Evolutionary conservation across 495 filamentous ascomycete genomes (phyloP).

Genomic region (Schizothecium vesticola): DNA sequence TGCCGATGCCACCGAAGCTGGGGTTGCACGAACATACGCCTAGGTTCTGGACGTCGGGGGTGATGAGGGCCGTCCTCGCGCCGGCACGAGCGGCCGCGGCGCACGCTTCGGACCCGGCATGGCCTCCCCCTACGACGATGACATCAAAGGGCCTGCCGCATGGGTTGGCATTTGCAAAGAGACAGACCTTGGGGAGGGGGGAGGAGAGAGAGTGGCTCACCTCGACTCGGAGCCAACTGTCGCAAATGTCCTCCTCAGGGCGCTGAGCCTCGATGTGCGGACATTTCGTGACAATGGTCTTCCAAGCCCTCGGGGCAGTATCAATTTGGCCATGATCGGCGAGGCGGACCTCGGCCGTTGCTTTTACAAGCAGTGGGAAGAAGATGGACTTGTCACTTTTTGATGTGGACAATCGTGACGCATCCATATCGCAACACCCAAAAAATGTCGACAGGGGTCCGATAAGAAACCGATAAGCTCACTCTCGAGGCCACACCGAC

Average conservation of each 20-base stretch:
- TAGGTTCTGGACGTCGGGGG: slow-evolving; percentile 79
- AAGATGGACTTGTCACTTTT: not conserved
- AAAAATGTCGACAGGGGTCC: slow-evolving; percentile 4
- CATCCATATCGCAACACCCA: not conserved
- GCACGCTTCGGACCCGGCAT: slow-evolving; percentile 91
- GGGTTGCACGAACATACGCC: slow-evolving; percentile 98
- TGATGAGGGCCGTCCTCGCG: slow-evolving; percentile 84
- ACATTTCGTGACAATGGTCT: slow-evolving; percentile 19
- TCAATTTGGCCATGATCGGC: slow-evolving; percentile 30
- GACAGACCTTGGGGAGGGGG: not conserved
- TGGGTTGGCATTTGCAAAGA: not conserved
- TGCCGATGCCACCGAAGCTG: slow-evolving; percentile 96
- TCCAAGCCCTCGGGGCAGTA: slow-evolving; percentile 30
- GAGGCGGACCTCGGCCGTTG: slow-evolving; percentile 1
- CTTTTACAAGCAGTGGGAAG: not conserved
- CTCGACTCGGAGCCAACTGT: slow-evolving; percentile 34
- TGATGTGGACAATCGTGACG: not conserved
- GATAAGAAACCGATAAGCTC: slow-evolving; percentile 2
- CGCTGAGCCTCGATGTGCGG: slow-evolving; percentile 5
- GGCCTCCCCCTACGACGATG: slow-evolving; percentile 89
- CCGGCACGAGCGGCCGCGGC: slow-evolving; percentile 89
- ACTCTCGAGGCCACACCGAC: not conserved
- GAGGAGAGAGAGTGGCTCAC: slow-evolving; percentile 15
- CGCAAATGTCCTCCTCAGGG: slow-evolving; percentile 28
- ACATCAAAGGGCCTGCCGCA: slow-evolving; percentile 73